Evolutionary conservation across 2,329 filamentous ascomycete species (phyloP).

Genomic region (Sporothrix mexicana): DNA sequence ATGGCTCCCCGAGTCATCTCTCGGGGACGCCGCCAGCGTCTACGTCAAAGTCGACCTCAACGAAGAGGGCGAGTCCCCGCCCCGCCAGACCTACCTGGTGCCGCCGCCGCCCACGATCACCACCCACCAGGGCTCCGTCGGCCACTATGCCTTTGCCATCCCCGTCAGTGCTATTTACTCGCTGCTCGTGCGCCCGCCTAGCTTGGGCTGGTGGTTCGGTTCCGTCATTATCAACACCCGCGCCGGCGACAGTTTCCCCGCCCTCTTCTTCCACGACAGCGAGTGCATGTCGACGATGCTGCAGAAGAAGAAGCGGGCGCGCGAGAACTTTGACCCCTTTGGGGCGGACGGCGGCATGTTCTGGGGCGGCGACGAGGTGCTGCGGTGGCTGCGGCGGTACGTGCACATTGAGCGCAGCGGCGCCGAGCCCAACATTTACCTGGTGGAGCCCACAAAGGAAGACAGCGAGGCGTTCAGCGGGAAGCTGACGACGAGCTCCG

Average conservation of each 20-base stretch:
- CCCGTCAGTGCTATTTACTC: slow-evolving; percentile 91
- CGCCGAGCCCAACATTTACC: slow-evolving; percentile 87
- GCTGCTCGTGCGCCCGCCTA: slow-evolving; percentile 86
- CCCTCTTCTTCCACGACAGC: slow-evolving; percentile 95
- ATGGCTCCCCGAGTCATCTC: slow-evolving; percentile 88
- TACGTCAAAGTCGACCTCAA: slow-evolving; percentile 97
- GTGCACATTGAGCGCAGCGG: slow-evolving; percentile 80
- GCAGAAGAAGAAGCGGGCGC: slow-evolving; percentile 85
- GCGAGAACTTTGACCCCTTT: slow-evolving; percentile 89
- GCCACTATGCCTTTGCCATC: slow-evolving; percentile 88
- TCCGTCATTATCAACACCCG: slow-evolving; percentile 92
- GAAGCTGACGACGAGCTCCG: slow-evolving; percentile 58
- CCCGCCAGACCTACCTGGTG: slow-evolving; percentile 86
- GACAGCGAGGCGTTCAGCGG: slow-evolving; percentile 77
- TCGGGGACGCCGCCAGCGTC: slow-evolving; percentile 83
- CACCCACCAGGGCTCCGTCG: slow-evolving; percentile 70
- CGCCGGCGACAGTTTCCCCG: slow-evolving; percentile 90
- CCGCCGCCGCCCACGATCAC: slow-evolving; percentile 88
- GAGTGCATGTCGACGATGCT: slow-evolving; percentile 96
- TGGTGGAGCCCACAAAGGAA: slow-evolving; percentile 85
- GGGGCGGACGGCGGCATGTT: slow-evolving; percentile 85
- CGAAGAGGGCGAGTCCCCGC: slow-evolving; percentile 66
- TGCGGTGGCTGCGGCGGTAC: slow-evolving; percentile 88
- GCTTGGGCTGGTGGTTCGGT: slow-evolving; percentile 97
- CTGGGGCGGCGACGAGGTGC: slow-evolving; percentile 95